A percentile compares a stretch with the other conserved stretches of the same genome.
Conservation (phyloP, 2,329 filamentous ascomycete species). For the Tolypocladium album region DNA sequence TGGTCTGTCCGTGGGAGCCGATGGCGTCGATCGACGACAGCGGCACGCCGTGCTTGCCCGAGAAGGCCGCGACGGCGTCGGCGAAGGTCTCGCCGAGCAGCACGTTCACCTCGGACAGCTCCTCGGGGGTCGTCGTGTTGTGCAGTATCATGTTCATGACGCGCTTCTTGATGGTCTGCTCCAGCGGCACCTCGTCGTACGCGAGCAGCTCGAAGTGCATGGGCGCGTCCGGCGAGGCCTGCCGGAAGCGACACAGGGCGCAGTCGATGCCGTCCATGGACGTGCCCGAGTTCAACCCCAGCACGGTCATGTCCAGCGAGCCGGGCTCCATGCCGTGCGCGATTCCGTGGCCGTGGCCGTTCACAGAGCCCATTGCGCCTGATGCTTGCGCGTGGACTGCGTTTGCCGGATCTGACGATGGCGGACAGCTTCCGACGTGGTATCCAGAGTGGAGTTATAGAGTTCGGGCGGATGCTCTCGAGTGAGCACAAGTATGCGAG, state of each 20-base stretch:
- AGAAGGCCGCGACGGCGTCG: slow-evolving; percentile 38
- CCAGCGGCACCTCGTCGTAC: slow-evolving; percentile 45
- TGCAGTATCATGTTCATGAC: slow-evolving; percentile 47
- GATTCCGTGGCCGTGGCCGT: background rate
- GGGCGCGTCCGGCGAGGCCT: slow-evolving; percentile 36
- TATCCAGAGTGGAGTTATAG: background rate
- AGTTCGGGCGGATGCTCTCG: background rate
- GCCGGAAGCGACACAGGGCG: slow-evolving; percentile 44
- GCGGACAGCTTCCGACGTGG: background rate
- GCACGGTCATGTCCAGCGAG: slow-evolving; percentile 36
- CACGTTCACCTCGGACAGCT: slow-evolving; percentile 45
- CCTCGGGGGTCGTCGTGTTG: slow-evolving; percentile 39
- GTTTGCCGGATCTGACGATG: background rate
- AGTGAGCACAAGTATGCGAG: background rate
- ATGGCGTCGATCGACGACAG: slow-evolving; percentile 39
- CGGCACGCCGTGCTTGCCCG: slow-evolving; percentile 28
- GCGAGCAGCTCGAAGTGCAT: slow-evolving; percentile 47
- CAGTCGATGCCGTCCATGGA: slow-evolving; percentile 48
- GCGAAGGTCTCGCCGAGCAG: slow-evolving; percentile 47
- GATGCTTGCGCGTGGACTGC: background rate
- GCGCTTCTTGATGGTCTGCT: slow-evolving; percentile 40
- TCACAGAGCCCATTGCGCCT: background rate
- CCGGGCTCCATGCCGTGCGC: slow-evolving; percentile 5
- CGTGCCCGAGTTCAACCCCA: slow-evolving; percentile 39
- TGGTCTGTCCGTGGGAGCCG: slow-evolving; percentile 48